Evolutionary conservation across 106 monocot genomes (phyloP), one percentile per base, ranked within the genome.

Genomic region (Gastrodia elata): DNA sequence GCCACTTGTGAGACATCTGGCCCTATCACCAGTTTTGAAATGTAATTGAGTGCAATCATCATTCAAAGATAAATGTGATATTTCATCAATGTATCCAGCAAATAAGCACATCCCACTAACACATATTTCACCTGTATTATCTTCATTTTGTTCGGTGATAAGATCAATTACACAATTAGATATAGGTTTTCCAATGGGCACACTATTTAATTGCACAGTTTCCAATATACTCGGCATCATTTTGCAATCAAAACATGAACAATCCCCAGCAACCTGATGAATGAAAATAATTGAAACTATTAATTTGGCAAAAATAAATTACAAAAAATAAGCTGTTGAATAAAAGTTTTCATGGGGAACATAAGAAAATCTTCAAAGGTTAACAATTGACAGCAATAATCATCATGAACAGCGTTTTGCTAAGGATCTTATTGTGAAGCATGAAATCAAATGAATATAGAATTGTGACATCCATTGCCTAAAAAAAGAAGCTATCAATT

Each of bases 201-300:
- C 96, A 65, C 84, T 92, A 15, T 36, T 79, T 28, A 92, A 42
- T 10, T 71, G 15, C 25, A 83, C 84, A 35, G 22, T 39, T 28
- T 84, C 72, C 65, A 88, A 83, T 65, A 96, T 77, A 49, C 69
- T 83, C 28, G 82, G 80, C 73, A 96, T 86, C 68, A 70, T 81
- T 76, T 72, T 84, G 87, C 96, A 96, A 80, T 96, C 83, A 71
- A 96, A 96, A 68, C 76, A 96, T 68, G 85, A 77, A 73, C 96
- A 96, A 65, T 96, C 96, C 46, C 92, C 96, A 68, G 96, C 89
- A 7, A 96, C 86, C 96, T 96, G 84, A 80, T 80, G 2, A 61
- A 32, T 61, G 61, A n/a, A 26, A 32, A 61, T 81, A 33, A 8
- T 18, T 22, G 27, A 39, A 30, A 27, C 18, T 8, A 38, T 13